phyloP scores from a whole-genome alignment of 106 monocot species.

The Dendrobium chrysotoxum region DNA sequence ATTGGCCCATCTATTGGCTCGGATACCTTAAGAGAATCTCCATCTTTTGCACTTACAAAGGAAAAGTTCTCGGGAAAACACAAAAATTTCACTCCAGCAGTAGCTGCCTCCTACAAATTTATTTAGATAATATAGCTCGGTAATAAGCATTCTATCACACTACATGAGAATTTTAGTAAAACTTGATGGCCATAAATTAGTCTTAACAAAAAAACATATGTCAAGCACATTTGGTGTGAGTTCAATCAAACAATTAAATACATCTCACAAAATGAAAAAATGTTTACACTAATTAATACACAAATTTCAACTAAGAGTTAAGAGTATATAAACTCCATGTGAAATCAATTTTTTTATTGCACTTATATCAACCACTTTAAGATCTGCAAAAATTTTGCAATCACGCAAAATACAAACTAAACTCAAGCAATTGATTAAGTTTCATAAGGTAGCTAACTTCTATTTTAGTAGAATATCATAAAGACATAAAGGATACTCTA shows the following conservation, averaged over 20 bases:
- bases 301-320: not conserved
- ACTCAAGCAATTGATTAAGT: not conserved
- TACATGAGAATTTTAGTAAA: not conserved
- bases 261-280: not conserved
- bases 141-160: not conserved
- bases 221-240: not conserved
- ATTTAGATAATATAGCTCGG: not conserved
- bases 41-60: conserved; percentile 46
- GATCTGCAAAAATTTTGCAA: not conserved
- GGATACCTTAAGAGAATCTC: conserved; percentile 67
- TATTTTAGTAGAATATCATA: not conserved
- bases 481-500: not conserved
- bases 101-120: conserved; percentile 60
- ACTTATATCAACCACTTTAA: conserved; percentile 1
- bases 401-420: not conserved
- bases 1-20: conserved; percentile 74
- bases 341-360: not conserved
- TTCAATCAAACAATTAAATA: not conserved
- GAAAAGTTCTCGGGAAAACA: conserved; percentile 92
- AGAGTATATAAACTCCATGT: not conserved
- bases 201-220: not conserved
- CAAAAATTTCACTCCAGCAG: conserved; percentile 61
- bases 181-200: not conserved
- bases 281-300: not conserved
- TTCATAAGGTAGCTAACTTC: not conserved